A percentile compares a stretch with the other conserved stretches of the same genome.
Evolutionary conservation across 306 rosid genomes (phyloP).

Genomic region (Malus fusca): DNA sequence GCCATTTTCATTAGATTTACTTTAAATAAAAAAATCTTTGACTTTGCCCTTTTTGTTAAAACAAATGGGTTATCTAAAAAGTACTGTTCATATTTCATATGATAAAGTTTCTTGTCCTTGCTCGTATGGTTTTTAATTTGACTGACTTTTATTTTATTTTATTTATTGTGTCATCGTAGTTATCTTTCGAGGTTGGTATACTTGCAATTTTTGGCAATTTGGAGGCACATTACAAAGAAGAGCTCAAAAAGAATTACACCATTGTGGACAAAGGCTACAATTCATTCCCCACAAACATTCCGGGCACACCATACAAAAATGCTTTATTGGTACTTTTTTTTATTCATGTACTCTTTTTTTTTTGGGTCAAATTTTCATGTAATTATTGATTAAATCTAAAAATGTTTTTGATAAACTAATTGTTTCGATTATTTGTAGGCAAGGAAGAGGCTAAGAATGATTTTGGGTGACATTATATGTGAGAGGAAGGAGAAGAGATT

Average conservation of each 20-base stretch:
- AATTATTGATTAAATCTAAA: neutral
- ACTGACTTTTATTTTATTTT: neutral
- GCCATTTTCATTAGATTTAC: too few relatives aligned
- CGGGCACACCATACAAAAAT: conserved; percentile 63
- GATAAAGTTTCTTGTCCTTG: neutral
- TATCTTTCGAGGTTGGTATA: conserved; percentile 78
- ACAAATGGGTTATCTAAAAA: neutral
- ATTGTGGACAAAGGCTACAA: conserved; percentile 71
- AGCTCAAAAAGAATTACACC: conserved; percentile 53
- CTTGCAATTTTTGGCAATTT: conserved; percentile 54
- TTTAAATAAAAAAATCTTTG: neutral
- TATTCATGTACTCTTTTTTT: neutral
- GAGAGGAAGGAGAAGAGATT: conserved; percentile 60
- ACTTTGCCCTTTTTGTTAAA: neutral
- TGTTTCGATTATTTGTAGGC: conserved; percentile 33
- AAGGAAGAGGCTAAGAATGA: conserved; percentile 51
- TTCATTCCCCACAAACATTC: conserved; percentile 60
- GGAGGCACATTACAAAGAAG: conserved; percentile 46
- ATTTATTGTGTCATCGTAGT: conserved; percentile 32
- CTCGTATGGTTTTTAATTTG: neutral
- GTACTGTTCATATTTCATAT: neutral
- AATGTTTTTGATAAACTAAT: neutral
- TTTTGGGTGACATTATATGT: conserved; percentile 47
- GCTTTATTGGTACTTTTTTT: conserved; percentile 44
- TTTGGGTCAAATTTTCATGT: neutral